Conservation (phyloP, 177 flowering plant species). For the Vitis hybrid region DNA sequence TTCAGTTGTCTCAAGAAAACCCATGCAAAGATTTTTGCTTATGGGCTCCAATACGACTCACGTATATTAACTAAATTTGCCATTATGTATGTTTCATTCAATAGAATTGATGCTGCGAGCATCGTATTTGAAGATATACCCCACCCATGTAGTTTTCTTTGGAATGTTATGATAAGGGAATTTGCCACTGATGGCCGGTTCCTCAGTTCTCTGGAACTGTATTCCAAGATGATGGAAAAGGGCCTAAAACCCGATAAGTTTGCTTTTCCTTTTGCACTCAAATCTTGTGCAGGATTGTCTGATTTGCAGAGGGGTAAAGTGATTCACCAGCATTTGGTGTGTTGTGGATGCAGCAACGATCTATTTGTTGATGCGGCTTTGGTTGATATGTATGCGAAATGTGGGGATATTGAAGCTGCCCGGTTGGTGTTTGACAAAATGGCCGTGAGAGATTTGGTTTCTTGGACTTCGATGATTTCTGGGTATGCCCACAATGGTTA, state of each 20-base stretch:
- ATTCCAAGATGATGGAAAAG: conserved; percentile 10
- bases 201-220: conserved; percentile 9
- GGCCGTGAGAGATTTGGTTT: conserved; percentile 33
- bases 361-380: conserved; percentile 21
- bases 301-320: conserved; percentile 6
- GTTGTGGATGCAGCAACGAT: conserved; percentile 17
- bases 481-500: conserved; percentile 40
- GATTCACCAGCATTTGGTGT: conserved; percentile 15
- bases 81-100: conserved; percentile 10
- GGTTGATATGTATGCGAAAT: conserved; percentile 28
- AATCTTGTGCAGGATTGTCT: conserved; percentile 16
- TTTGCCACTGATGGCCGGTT: conserved; percentile 9
- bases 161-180: conserved; percentile 16
- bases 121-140: not conserved
- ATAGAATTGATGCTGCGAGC: conserved; percentile 2
- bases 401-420: conserved; percentile 16
- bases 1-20: conserved; percentile 9
- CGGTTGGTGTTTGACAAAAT: conserved; percentile 37
- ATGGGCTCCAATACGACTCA: conserved; percentile 10
- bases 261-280: conserved; percentile 21
- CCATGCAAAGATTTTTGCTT: conserved; percentile 13
- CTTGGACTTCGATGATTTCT: conserved; percentile 45
- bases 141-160: conserved; percentile 15
- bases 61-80: conserved; percentile 10
- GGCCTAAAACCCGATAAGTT: conserved; percentile 16